A percentile compares a stretch with the other conserved stretches of the same genome.
Conservation (phyloP, 2,329 filamentous ascomycete genomes). For the Aspergillus piperis region DNA sequence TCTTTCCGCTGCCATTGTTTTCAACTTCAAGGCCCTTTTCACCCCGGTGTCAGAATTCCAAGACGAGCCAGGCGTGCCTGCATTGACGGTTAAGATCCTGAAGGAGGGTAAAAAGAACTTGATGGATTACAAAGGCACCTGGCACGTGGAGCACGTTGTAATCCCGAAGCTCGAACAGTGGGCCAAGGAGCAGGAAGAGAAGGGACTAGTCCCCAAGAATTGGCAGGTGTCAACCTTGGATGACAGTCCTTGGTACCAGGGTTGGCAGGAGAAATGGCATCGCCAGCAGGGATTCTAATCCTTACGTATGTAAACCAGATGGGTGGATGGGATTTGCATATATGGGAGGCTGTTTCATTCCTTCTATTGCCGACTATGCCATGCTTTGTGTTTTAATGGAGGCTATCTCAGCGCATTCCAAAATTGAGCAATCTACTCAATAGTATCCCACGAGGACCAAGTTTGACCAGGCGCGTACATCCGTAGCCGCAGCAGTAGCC, state of each 20-base stretch:
- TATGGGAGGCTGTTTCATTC: constrained; percentile 4
- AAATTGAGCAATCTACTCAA: not conserved
- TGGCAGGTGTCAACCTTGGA: constrained; percentile 72
- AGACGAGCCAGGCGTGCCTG: constrained; percentile 72
- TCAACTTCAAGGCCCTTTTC: constrained; percentile 88
- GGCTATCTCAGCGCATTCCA: no score
- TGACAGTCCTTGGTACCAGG: constrained; percentile 73
- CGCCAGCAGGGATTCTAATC: constrained; percentile 60
- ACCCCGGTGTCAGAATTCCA: constrained; percentile 70
- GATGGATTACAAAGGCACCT: constrained; percentile 80
- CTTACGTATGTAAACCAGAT: not conserved
- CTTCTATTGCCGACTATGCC: not conserved
- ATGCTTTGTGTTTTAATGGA: not conserved
- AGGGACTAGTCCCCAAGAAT: constrained; percentile 58
- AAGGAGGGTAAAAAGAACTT: constrained; percentile 68
- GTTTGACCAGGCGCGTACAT: not conserved
- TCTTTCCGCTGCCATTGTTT: constrained; percentile 72
- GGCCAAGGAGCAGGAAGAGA: constrained; percentile 65
- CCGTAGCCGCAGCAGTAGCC: no score
- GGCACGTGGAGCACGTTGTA: constrained; percentile 74
- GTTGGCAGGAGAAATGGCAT: constrained; percentile 76
- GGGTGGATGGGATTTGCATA: constrained; percentile 1
- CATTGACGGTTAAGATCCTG: constrained; percentile 67
- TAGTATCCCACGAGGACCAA: not conserved
- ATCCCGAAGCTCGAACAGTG: constrained; percentile 66